phyloP scores from a whole-genome alignment of 352 stramenopile species.

The Phytophthora citricola region DNA sequence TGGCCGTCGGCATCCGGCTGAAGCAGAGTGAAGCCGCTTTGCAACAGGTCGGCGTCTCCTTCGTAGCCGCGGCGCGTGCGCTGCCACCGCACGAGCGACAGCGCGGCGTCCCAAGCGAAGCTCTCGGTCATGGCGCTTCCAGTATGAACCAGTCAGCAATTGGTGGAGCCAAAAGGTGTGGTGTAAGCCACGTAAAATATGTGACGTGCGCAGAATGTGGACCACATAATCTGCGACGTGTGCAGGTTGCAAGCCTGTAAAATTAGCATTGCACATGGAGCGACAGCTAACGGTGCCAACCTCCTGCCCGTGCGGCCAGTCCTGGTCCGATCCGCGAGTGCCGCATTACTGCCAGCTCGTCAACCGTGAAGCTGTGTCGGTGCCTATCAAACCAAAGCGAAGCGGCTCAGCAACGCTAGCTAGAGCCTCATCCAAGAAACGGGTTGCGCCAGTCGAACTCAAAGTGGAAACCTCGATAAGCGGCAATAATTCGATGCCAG shows the following conservation, averaged over 20 bases:
- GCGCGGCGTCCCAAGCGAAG: constrained; percentile 49
- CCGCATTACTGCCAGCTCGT: constrained; percentile 77
- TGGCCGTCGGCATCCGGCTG: constrained; percentile 21
- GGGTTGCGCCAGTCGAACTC: neutral
- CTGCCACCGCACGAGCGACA: constrained; percentile 76
- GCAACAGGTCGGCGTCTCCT: constrained; percentile 49
- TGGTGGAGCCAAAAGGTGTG: neutral
- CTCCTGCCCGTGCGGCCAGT: constrained; percentile 71
- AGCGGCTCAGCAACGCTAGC: constrained; percentile 1
- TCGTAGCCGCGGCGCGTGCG: constrained; percentile 64
- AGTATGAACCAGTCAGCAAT: constrained; percentile 28
- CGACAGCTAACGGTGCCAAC: neutral
- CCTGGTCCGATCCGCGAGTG: constrained; percentile 66
- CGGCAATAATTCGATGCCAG: constrained; percentile 15
- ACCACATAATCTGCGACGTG: constrained; percentile 20
- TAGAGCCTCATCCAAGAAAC: constrained; percentile 6
- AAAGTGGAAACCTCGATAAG: constrained; percentile 11
- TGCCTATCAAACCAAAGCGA: constrained; percentile 12
- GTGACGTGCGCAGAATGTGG: constrained; percentile 11
- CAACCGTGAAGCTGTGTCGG: constrained; percentile 18
- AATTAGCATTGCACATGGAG: constrained; percentile 21
- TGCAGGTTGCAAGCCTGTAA: neutral
- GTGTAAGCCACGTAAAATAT: constrained; percentile 18
- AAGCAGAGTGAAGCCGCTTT: constrained; percentile 43
- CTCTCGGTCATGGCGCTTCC: constrained; percentile 20